Evolutionary conservation across 2,329 filamentous ascomycete species (phyloP), one percentile per base, ranked within the genome.

Genomic region (Penicillium janthinellum): DNA sequence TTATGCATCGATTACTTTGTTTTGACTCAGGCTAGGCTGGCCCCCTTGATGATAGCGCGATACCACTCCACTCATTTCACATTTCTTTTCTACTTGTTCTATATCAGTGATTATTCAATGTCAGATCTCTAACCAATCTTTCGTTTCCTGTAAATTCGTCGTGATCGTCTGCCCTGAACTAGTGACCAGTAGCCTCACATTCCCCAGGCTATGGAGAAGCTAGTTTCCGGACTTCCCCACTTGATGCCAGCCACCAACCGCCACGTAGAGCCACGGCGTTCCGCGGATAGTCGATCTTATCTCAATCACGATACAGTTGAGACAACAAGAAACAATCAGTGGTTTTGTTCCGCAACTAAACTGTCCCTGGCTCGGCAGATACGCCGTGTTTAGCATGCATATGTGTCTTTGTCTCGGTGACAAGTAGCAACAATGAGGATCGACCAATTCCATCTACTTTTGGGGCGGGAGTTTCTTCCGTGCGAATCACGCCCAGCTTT

Each of bases 11-110:
- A 42, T 17, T 45, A 56, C 8, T 49, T 56, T 55, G 37, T 25
- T 55, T 52, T 61, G 17, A 47, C 58, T 57, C 52, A 58, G 55
- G 55, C 51, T 47, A 39, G 53, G 39, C 39, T 59, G 38, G 47
- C 49, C 58, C 35, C 42, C 34, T 48, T 61, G 52, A 67, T 64
- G 57, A 64, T 58, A 60, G 66, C 49, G 60, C 59, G 59, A 69
- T 67, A 67, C 65, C 62, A 67, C 62, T 65, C 64, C 67, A 64
- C 67, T 69, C 67, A 60, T 51, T 52, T 52, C 20, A 28, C 25
- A 10, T n/a, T 52, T 41, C 39, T 37, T 39, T 31, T 28, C 10
- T 20, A 31, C 47, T n/a, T 6, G 6, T 4, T 25, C 20, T 25
- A n/a, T 28, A 17, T 22, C 15, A 10, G 11, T 38, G 20, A 17